Percentiles rank a stretch among this genome's conserved stretches.
phyloP scores from a whole-genome alignment of 805 yeast species.

The Myxozyma neglecta region DNA sequence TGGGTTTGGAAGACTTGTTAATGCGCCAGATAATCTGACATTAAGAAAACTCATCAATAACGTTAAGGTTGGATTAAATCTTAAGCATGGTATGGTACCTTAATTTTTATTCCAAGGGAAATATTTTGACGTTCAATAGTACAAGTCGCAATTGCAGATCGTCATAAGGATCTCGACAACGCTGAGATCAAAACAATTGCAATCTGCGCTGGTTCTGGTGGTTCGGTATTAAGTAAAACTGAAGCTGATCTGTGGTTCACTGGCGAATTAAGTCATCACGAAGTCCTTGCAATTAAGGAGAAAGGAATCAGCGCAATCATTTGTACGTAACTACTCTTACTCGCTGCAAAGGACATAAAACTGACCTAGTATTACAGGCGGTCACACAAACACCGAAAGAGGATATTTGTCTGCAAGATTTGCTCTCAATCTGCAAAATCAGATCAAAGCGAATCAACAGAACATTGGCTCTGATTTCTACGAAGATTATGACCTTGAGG shows the following conservation, averaged over 20 bases:
- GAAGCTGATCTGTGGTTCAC: conserved; percentile 76
- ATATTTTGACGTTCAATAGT: conserved; percentile 39
- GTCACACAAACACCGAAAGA: conserved; percentile 91
- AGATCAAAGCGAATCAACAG: conserved; percentile 38
- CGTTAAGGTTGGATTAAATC: conserved; percentile 43
- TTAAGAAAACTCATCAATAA: conserved; percentile 13
- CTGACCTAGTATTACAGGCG: conserved; percentile 38
- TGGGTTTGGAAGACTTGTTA: conserved; percentile 48
- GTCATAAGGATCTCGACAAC: conserved; percentile 34
- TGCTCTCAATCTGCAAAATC: conserved; percentile 50
- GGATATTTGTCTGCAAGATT: conserved; percentile 62
- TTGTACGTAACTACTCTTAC: conserved; percentile 42
- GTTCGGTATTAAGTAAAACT: conserved; percentile 58
- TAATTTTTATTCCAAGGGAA: background rate
- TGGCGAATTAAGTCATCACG: conserved; percentile 95
- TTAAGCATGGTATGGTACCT: conserved; percentile 42
- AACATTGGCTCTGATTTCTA: background rate
- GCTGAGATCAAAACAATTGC: conserved; percentile 60
- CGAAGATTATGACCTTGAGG: conserved; percentile 35
- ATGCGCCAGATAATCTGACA: conserved; percentile 48
- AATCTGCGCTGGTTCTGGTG: conserved; percentile 95
- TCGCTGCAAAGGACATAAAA: background rate
- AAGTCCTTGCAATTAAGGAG: conserved; percentile 70
- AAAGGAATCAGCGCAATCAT: conserved; percentile 68
- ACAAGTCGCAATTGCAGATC: conserved; percentile 57